Conservation (phyloP, 1,139 yeast species). For the Yamadazyma siamensis region DNA sequence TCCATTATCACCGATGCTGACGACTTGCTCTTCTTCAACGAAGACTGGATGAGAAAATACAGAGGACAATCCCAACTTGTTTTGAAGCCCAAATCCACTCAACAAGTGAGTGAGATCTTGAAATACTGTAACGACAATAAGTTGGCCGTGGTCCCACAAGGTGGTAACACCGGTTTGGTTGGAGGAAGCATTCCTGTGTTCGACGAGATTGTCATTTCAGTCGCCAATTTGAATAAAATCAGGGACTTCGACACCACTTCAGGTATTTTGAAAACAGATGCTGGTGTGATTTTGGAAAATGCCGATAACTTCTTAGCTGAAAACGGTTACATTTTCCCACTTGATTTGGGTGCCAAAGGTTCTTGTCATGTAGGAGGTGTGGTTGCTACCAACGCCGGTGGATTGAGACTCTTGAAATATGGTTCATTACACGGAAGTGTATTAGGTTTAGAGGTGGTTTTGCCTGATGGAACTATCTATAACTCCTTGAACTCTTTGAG, state of each 20-base stretch:
- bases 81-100: conserved; percentile 78
- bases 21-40: conserved; percentile 73
- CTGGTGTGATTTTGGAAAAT: conserved; percentile 84
- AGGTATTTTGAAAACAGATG: conserved; percentile 85
- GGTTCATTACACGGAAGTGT: conserved; percentile 94
- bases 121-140: conserved; percentile 77
- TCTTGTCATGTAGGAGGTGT: conserved; percentile 96
- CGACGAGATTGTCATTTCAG: conserved; percentile 79
- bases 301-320: conserved; percentile 82
- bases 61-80: conserved; percentile 81
- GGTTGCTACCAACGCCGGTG: conserved; percentile 97
- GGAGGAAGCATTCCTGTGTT: conserved; percentile 94
- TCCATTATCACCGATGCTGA: conserved; percentile 49
- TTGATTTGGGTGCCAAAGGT: conserved; percentile 96
- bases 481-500: conserved; percentile 79
- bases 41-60: conserved; percentile 96
- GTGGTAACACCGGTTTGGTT: conserved; percentile 95
- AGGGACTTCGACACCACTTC: conserved; percentile 78
- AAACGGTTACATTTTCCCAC: conserved; percentile 84
- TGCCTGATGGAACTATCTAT: conserved; percentile 83
- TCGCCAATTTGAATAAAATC: conserved; percentile 70
- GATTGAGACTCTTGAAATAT: conserved; percentile 79
- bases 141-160: conserved; percentile 92
- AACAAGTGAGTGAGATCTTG: conserved; percentile 73
- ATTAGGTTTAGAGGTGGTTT: conserved; percentile 85